Evolutionary conservation across 1,284 basidiomycete genomes (phyloP).

Genomic region (Marasmius oreades): DNA sequence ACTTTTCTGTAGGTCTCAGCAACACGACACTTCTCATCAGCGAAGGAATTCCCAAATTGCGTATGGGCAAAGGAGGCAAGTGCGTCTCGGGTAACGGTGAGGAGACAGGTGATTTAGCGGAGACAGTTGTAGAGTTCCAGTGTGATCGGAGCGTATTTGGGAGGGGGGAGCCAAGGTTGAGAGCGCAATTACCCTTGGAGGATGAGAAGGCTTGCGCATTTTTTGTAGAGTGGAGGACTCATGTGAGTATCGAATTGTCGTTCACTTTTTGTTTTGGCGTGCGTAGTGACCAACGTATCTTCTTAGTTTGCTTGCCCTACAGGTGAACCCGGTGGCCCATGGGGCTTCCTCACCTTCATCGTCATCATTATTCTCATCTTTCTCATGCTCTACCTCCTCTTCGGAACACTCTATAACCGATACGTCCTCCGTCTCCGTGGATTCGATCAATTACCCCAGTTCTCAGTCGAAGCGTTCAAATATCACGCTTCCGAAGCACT

Average conservation of each 20-base stretch:
- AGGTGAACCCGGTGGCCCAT: slow-evolving; percentile 45
- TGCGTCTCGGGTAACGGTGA: slow-evolving; percentile 44
- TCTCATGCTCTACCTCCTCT: slow-evolving; percentile 52
- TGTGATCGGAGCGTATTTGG: slow-evolving; percentile 54
- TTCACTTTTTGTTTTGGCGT: not conserved
- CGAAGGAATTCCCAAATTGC: slow-evolving; percentile 24
- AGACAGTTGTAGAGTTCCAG: slow-evolving; percentile 64
- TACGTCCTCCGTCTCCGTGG: slow-evolving; percentile 61
- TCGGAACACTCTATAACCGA: slow-evolving; percentile 66
- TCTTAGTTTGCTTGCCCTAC: slow-evolving; percentile 62
- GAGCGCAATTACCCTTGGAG: slow-evolving; percentile 57
- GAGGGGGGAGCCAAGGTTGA: slow-evolving; percentile 52
- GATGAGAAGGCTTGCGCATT: slow-evolving; percentile 68
- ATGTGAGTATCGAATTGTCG: slow-evolving; percentile 36
- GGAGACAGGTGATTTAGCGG: slow-evolving; percentile 43
- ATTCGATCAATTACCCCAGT: slow-evolving; percentile 64
- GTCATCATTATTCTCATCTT: slow-evolving; percentile 51
- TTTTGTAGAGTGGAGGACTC: slow-evolving; percentile 70
- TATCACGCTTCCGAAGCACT: slow-evolving; percentile 41
- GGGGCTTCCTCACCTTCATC: slow-evolving; percentile 50
- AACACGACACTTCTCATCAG: not conserved
- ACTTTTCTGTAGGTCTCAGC: not conserved
- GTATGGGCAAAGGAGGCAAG: slow-evolving; percentile 54
- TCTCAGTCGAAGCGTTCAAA: slow-evolving; percentile 48
- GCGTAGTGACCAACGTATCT: slow-evolving; percentile 3